Evolutionary conservation across 2,329 filamentous ascomycete genomes (phyloP).

Genomic region (Cercospora nicotianae): DNA sequence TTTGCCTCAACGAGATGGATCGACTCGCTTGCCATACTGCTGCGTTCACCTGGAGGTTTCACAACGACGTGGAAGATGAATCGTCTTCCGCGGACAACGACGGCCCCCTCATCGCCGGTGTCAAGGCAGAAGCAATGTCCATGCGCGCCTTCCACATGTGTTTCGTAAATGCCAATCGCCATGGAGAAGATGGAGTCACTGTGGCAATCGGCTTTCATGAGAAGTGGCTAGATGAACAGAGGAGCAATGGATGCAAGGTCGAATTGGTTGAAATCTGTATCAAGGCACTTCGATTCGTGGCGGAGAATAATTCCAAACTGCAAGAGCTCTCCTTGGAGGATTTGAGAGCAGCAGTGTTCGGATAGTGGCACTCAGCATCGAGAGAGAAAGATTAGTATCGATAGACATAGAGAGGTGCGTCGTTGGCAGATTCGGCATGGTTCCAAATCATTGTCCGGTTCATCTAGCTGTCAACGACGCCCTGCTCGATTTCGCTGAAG

Average conservation of each 20-base stretch:
- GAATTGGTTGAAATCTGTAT: neutral
- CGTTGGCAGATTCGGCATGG: neutral
- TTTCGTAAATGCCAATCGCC: neutral
- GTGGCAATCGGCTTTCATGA: neutral
- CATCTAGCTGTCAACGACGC: neutral
- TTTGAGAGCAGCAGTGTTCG: neutral
- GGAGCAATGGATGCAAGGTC: neutral
- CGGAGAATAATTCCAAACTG: neutral
- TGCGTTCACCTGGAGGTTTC: neutral
- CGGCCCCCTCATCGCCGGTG: neutral
- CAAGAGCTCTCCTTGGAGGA: neutral
- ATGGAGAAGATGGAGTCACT: neutral
- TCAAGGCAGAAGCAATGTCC: neutral
- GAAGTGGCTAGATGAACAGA: neutral
- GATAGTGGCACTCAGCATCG: neutral
- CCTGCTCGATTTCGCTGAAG: neutral
- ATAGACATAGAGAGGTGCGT: neutral
- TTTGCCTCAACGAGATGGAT: neutral
- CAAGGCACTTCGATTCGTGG: neutral
- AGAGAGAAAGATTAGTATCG: neutral
- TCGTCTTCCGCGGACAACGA: neutral
- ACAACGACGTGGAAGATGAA: neutral
- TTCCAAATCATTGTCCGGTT: neutral
- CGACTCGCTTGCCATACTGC: neutral
- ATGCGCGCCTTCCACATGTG: neutral